phyloP scores from a whole-genome alignment of 768 basidiomycete genomes.

The Phaffia tasmanica region DNA sequence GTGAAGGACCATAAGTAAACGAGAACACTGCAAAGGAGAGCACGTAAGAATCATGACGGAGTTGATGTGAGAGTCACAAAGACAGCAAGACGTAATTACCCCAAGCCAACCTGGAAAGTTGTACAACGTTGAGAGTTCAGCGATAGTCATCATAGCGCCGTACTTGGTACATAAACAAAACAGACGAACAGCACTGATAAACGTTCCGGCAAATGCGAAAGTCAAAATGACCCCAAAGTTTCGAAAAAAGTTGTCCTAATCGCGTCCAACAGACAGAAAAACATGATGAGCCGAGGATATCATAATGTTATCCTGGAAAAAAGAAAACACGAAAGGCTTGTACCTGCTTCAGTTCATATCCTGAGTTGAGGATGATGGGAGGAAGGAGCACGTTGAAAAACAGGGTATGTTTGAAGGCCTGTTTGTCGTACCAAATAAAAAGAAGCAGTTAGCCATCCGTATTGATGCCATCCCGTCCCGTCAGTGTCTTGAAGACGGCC shows the following conservation, averaged over 20 bases:
- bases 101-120: background rate
- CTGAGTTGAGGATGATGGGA: conserved; percentile 94
- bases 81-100: background rate
- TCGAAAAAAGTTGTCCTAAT: conserved; percentile 91
- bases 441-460: background rate
- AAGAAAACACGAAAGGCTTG: conserved; percentile 32
- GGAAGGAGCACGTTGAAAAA: conserved; percentile 98
- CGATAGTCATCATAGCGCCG: background rate
- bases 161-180: conserved; percentile 27
- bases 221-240: conserved; percentile 92
- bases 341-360: conserved; percentile 93
- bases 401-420: conserved; percentile 93
- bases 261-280: background rate
- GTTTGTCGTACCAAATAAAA: conserved; percentile 14
- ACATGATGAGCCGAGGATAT: background rate
- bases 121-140: conserved; percentile 2
- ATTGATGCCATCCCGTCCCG: background rate
- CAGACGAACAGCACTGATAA: conserved; percentile 92
- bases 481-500: conserved; percentile 5
- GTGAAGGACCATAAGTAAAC: conserved; percentile 91
- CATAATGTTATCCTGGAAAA: background rate
- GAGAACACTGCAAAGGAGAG: conserved; percentile 57
- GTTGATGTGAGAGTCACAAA: background rate
- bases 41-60: background rate
- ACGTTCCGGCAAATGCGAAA: conserved; percentile 69